A percentile compares a stretch with the other conserved stretches of the same genome.
Conservation (phyloP, 331 rosid species). For the Prunus yedoensis region DNA sequence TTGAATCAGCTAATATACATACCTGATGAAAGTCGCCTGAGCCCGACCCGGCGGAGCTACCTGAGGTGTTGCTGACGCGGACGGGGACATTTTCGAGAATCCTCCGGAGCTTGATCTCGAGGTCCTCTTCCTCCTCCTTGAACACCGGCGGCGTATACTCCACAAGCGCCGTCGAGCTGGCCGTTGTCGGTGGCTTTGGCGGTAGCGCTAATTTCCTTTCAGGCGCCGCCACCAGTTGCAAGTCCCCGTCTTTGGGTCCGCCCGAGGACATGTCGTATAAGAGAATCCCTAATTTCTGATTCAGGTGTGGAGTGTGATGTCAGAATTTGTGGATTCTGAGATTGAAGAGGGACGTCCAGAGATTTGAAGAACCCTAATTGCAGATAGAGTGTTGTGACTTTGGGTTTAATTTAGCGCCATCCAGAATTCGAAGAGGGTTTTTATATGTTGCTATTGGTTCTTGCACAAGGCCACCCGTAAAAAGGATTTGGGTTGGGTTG, state of each 20-base stretch:
- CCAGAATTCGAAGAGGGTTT: neutral
- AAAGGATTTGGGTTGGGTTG: neutral
- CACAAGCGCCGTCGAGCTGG: slow-evolving; percentile 60
- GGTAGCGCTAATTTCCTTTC: slow-evolving; percentile 53
- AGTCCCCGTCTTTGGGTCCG: slow-evolving; percentile 53
- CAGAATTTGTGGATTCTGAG: neutral
- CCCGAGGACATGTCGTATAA: slow-evolving; percentile 51
- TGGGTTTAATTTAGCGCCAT: slow-evolving; percentile 15
- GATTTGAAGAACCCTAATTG: neutral
- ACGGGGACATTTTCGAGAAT: slow-evolving; percentile 89
- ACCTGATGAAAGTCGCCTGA: slow-evolving; percentile 99
- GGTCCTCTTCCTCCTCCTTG: slow-evolving; percentile 87
- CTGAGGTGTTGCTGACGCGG: slow-evolving; percentile 93
- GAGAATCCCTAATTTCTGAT: slow-evolving; percentile 40
- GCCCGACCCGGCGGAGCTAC: slow-evolving; percentile 93
- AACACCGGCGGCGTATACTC: slow-evolving; percentile 62
- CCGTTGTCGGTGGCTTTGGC: slow-evolving; percentile 20
- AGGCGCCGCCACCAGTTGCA: slow-evolving; percentile 44
- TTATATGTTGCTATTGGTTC: neutral
- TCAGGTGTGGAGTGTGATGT: neutral
- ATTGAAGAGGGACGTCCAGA: neutral
- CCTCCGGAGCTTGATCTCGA: slow-evolving; percentile 88
- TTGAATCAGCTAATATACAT: neutral
- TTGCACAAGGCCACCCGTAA: neutral
- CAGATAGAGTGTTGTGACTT: neutral